Conservation (phyloP, 2,329 filamentous ascomycete genomes). For the Harringtonia lauricola region DNA sequence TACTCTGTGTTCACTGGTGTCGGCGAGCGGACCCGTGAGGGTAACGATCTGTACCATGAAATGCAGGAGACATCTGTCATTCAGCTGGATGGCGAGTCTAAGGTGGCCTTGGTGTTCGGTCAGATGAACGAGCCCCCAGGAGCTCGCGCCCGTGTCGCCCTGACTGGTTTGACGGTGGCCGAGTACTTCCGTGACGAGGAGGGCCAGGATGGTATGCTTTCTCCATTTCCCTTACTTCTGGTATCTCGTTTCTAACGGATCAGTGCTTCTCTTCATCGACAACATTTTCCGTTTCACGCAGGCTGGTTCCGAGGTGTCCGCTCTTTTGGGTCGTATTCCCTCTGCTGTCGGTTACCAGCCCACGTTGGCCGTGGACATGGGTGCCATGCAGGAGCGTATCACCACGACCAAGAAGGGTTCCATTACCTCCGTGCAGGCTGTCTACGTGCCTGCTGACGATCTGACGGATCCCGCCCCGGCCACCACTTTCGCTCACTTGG, state of each 20-base stretch:
- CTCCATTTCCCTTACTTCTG: not conserved
- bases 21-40: constrained; percentile 99
- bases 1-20: constrained; percentile 99
- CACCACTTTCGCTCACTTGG: constrained; percentile 99
- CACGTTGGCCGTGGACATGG: constrained; percentile 97
- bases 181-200: constrained; percentile 71
- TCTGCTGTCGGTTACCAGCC: constrained; percentile 99
- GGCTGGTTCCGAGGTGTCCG: constrained; percentile 99
- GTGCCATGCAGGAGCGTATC: constrained; percentile 99
- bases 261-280: constrained; percentile 98
- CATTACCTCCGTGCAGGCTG: constrained; percentile 99
- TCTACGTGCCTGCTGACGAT: constrained; percentile 99
- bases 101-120: constrained; percentile 98
- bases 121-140: constrained; percentile 99
- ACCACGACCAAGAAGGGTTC: constrained; percentile 99
- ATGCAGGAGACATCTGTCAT: constrained; percentile 99
- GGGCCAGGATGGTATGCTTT: constrained; percentile 70
- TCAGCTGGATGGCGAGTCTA: constrained; percentile 97
- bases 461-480: constrained; percentile 99
- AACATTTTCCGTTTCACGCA: constrained; percentile 99
- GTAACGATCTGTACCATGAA: constrained; percentile 99
- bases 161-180: constrained; percentile 74
- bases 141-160: constrained; percentile 98
- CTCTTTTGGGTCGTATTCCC: constrained; percentile 97
- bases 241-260: not conserved